Evolutionary conservation across 163 green algal genomes (phyloP).

Genomic region (Prototheca wickerhamii): DNA sequence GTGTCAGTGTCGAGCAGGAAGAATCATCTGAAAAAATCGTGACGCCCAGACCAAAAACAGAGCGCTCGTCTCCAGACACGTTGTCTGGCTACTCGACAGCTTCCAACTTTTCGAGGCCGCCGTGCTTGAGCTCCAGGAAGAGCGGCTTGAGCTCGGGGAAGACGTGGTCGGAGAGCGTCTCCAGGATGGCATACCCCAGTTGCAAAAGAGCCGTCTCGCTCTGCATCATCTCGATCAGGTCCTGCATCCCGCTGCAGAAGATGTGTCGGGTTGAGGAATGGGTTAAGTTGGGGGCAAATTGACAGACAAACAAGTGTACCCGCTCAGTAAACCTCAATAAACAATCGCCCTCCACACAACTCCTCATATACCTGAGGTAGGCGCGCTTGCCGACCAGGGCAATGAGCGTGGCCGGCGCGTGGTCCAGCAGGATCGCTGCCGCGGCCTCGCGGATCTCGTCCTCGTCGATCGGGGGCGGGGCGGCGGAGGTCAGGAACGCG

Average conservation of each 20-base stretch:
- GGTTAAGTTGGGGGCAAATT: no score
- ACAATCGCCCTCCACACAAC: not conserved
- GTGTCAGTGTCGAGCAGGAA: no score
- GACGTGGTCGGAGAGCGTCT: conserved; percentile 46
- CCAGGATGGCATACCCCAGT: conserved; percentile 54
- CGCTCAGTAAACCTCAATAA: not conserved
- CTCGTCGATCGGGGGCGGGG: conserved; percentile 25
- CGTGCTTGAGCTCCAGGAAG: conserved; percentile 34
- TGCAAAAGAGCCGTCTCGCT: conserved; percentile 53
- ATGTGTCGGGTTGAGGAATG: not conserved
- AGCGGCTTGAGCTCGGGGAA: conserved; percentile 56
- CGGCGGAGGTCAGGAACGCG: conserved; percentile 15
- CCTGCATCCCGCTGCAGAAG: conserved; percentile 36
- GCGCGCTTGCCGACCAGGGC: conserved; percentile 39
- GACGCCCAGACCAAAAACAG: no score
- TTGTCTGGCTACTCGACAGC: not conserved
- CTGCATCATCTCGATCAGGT: conserved; percentile 65
- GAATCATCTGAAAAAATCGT: no score
- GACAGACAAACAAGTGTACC: not conserved
- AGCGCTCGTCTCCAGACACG: no score
- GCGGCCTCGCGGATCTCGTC: conserved; percentile 45
- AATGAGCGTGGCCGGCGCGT: conserved; percentile 39
- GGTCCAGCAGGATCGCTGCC: conserved; percentile 26
- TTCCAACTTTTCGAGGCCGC: not conserved
- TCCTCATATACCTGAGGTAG: conserved; percentile 25